phyloP scores from a whole-genome alignment of 73 alveolate genomes.

The Paramecium sonneborni region DNA sequence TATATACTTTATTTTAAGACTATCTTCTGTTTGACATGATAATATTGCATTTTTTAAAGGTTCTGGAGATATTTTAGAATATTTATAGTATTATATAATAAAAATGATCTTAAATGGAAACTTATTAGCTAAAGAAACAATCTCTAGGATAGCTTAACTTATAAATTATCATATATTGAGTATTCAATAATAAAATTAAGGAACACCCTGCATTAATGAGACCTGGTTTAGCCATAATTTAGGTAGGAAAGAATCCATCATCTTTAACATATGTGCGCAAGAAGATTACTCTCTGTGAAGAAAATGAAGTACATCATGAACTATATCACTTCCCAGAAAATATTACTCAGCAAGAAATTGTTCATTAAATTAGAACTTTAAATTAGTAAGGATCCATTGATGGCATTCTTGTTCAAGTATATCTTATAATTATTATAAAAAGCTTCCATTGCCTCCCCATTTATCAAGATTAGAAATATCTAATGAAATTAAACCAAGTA shows the following conservation, averaged over 20 bases:
- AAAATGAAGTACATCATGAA: neutral
- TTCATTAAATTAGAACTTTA: neutral
- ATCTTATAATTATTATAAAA: neutral
- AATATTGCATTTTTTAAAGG: neutral
- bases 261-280: constrained; percentile 37
- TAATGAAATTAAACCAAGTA: constrained; percentile 62
- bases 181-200: neutral
- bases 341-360: neutral
- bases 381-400: constrained; percentile 39
- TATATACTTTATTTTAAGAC: neutral
- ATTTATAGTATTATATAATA: neutral
- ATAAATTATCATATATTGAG: neutral
- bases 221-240: constrained; percentile 58
- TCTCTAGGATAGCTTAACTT: neutral
- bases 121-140: neutral
- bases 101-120: constrained; percentile 43
- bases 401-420: constrained; percentile 77
- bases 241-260: constrained; percentile 58
- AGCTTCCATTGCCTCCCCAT: constrained; percentile 83
- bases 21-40: neutral
- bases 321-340: constrained; percentile 35
- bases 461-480: constrained; percentile 68
- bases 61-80: neutral
- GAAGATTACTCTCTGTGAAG: constrained; percentile 40
- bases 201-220: constrained; percentile 1